Base-by-base conservation (phyloP, 73 alveolate species). In the Paramecium tetraurelia region DNA sequence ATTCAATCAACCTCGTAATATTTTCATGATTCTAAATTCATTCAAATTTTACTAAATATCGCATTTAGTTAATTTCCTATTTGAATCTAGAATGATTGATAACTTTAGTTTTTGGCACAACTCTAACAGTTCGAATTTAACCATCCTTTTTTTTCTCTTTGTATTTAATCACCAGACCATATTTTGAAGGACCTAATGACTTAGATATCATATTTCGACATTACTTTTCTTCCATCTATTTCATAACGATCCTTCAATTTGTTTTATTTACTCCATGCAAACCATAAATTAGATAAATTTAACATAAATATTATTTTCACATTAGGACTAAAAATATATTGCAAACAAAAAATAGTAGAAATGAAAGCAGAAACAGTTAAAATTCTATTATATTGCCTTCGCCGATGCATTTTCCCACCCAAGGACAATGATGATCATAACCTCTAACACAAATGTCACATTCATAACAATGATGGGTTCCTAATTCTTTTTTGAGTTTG, bases 321-420 rank as follows among this genome's bases (percentile, higher is more conserved):
- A 33, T 71, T 33, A 71, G 5, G 10, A 71, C 59, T 36, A 36
- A 71, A 24, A 33, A 20, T 33, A 86, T 12, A 86, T 71, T 59
- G 59, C 85, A 59, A 33, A 38, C 68, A 59, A 86, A 86, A 33
- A 20, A 86, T 27, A 58, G 48, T 29, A 86, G 20, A 63, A 95
- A 63, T 89, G 88, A 85, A 33, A 53, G 59, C 46, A 95, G 27
- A 72, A 92, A 96, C 29, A 58, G 6, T 53, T 68, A 63, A 58
- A 96, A 96, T 5, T 93, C 89, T 5, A 29, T 22, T 36, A 83
- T 27, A 85, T 96, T 96, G 27, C 90, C 94, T 68, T 44, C 89
- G 40, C 98, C 98, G 18, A 96, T 96, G 59, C 98, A 96, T 75
- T 96, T 96, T 53, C 98, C 95, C 33, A 95, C 95, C 98, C 98